These are phyloP conservation scores for Solanum dulcamara DNA, from an alignment of 257 asterid species.

Conservation along the genomic window DNA sequence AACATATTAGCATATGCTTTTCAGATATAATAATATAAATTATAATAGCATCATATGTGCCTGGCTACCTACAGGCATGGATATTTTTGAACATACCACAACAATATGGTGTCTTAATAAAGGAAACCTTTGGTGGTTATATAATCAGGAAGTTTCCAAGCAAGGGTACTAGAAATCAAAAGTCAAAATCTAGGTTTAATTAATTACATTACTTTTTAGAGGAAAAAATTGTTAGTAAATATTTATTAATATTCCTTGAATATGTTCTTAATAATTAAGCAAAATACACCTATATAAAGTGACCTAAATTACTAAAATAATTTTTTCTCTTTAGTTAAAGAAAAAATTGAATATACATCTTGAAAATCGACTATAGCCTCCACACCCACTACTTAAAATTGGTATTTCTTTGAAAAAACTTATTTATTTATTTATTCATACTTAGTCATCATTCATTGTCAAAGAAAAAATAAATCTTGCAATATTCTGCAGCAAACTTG, in stretches of 20 bases:
- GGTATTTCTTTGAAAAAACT: no score
- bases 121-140: slow-evolving; percentile 26
- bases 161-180: background rate
- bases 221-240: background rate
- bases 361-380: background rate
- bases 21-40: background rate
- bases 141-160: background rate
- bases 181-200: background rate
- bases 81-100: slow-evolving; percentile 3
- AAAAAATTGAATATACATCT: background rate
- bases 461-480: background rate
- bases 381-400: background rate
- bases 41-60: background rate
- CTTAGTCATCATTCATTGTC: background rate
- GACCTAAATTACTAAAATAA: background rate
- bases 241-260: background rate
- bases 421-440: background rate
- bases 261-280: background rate
- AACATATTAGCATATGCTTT: background rate
- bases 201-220: background rate
- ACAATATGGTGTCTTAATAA: slow-evolving; percentile 16
- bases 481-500: accelerated
- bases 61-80: slow-evolving; percentile 7
- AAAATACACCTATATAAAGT: background rate
- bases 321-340: background rate